phyloP scores from a whole-genome alignment of 805 yeast genomes.

The Kregervanrija fluxuum region DNA sequence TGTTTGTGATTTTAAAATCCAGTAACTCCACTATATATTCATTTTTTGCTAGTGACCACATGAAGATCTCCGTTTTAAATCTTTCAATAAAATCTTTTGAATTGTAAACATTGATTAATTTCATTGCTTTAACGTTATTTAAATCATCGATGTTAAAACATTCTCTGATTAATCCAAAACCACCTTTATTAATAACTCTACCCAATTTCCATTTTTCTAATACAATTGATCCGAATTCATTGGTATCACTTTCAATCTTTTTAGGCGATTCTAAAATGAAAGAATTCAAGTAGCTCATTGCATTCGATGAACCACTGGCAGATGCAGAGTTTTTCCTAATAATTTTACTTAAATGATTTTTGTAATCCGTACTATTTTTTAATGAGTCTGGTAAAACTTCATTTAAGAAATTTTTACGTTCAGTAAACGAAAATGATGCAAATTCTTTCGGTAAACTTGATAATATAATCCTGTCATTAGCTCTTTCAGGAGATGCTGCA shows the following conservation, averaged over 20 bases:
- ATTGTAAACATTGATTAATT: constrained; percentile 27
- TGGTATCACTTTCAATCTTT: constrained; percentile 20
- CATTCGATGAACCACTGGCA: constrained; percentile 16
- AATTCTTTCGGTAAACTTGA: constrained; percentile 42
- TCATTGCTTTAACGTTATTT: constrained; percentile 21
- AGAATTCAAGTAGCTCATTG: constrained; percentile 16
- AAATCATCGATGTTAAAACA: constrained; percentile 13
- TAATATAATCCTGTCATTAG: constrained; percentile 35
- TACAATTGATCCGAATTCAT: constrained; percentile 64
- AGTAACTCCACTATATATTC: constrained; percentile 56
- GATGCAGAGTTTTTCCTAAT: constrained; percentile 22
- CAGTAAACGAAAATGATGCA: constrained; percentile 45
- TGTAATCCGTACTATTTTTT: constrained; percentile 23
- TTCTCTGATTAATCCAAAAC: constrained; percentile 74
- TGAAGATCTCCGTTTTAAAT: constrained; percentile 61
- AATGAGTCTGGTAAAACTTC: constrained; percentile 22
- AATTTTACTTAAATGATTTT: constrained; percentile 24
- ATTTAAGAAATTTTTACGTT: constrained; percentile 32
- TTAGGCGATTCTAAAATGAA: constrained; percentile 14
- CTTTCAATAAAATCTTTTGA: constrained; percentile 43
- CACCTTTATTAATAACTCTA: constrained; percentile 77
- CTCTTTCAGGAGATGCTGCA: constrained; percentile 28
- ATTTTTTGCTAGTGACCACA: constrained; percentile 70
- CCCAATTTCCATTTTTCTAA: constrained; percentile 52
- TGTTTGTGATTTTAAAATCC: constrained; percentile 52